Evolutionary conservation across 495 filamentous ascomycete species (phyloP).

Genomic region (Thermothielavioides terrestris): DNA sequence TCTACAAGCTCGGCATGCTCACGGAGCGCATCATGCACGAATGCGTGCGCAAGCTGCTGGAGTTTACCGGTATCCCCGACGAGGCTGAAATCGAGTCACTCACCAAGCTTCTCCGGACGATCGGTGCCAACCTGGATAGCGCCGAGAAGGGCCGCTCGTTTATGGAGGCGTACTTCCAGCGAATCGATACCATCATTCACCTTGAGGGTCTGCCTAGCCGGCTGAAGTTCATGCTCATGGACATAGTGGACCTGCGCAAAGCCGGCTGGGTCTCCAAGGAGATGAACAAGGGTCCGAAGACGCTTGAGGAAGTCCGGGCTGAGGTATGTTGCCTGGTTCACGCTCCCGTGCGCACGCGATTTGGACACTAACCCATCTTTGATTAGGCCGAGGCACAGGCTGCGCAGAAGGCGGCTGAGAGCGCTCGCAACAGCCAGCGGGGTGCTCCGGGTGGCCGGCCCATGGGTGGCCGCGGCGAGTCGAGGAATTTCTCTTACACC

Average conservation of each 20-base stretch:
- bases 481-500: conserved; percentile 65
- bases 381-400: conserved; percentile 54
- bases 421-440: conserved; percentile 49
- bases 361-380: conserved; percentile 15
- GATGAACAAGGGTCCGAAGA: conserved; percentile 88
- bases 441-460: conserved; percentile 57
- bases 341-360: neutral
- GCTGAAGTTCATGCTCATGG: conserved; percentile 92
- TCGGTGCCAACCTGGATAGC: conserved; percentile 73
- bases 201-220: conserved; percentile 73
- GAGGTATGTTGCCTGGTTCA: conserved; percentile 49
- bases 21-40: conserved; percentile 99
- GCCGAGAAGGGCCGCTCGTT: conserved; percentile 71
- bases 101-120: conserved; percentile 82
- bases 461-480: conserved; percentile 73
- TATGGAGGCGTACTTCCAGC: conserved; percentile 90
- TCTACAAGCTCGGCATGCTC: conserved; percentile 97
- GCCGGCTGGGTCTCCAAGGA: conserved; percentile 77
- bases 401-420: conserved; percentile 58
- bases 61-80: conserved; percentile 88
- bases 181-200: conserved; percentile 72
- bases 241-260: conserved; percentile 75
- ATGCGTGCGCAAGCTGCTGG: conserved; percentile 92
- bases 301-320: conserved; percentile 79
- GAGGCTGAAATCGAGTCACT: conserved; percentile 94